Evolutionary conservation across 2,329 filamentous ascomycete genomes (phyloP), one percentile per base, ranked within the genome.

Genomic region (Fusarium bactridioides): DNA sequence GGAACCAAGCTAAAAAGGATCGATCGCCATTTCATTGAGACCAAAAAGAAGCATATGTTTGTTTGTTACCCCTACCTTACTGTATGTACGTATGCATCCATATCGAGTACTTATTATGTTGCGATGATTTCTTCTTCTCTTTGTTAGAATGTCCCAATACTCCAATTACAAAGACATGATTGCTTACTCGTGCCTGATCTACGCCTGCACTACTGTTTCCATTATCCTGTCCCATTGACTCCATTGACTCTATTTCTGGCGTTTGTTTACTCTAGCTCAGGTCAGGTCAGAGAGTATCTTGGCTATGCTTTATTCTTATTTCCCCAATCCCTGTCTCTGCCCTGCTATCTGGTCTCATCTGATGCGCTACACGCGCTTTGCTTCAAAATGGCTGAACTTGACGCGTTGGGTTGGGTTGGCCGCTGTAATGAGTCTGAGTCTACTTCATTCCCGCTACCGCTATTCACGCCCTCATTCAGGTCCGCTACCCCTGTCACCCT

Each of bases 231-330:
- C 38, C 27, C 53, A 45, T 58, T 57, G 29, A 69, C 64, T 74
- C 27, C 53, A 45, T 58, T 57, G 29, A 69, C 64, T 74, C 71
- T 74, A 74, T 74, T 74, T 74, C 67, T 66, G 71, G 71, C 71
- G 64, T 48, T 56, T 38, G 41, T 43, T 57, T 53, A 43, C 56
- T 59, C 45, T 58, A 44, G 55, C 23, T 67, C 57, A 40, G 60
- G 29, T 56, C 43, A 61, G 61, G 70, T 48, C 70, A 40, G 58
- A 64, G 55, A 61, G 45, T 61, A 57, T 67, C 63, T 54, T 62
- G 47, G 41, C 55, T 57, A 41, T 65, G 67, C 63, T 68, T 61
- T 61, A 54, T 64, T 68, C 61, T 50, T 61, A 35, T 67, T 50
- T 58, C 51, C 31, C 56, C n/a, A 68, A 72, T 57, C 67, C 70